Evolutionary conservation across 305 asterid species (phyloP).

Genomic region (Lippia alba): DNA sequence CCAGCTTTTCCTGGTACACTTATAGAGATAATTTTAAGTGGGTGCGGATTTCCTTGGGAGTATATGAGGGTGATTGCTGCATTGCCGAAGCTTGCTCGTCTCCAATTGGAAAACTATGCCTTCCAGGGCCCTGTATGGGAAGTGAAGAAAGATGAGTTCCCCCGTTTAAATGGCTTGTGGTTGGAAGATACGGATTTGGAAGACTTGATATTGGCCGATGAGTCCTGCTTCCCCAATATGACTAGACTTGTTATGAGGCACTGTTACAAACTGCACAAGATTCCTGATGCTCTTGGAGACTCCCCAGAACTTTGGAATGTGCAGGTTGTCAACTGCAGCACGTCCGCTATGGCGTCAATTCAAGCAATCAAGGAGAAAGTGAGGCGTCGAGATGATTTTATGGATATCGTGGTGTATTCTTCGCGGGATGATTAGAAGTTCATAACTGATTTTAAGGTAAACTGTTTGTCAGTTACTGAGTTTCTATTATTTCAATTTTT

Average conservation of each 20-base stretch:
- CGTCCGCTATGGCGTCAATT: background rate
- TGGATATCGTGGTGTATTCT: background rate
- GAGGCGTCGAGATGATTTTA: background rate
- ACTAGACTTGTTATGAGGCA: background rate
- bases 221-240: background rate
- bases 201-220: background rate
- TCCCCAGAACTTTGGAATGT: background rate
- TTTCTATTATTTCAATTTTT: too few relatives aligned
- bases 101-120: conserved; percentile 29
- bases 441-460: too few relatives aligned
- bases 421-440: background rate
- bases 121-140: conserved; percentile 24
- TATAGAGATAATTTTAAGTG: conserved; percentile 3
- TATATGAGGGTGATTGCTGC: background rate
- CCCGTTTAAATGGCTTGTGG: background rate
- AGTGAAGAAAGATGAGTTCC: background rate
- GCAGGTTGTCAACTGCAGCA: conserved; percentile 18
- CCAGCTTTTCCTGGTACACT: conserved; percentile 1
- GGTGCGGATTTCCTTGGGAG: conserved; percentile 23
- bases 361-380: background rate
- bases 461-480: too few relatives aligned
- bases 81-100: conserved; percentile 21
- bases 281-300: background rate
- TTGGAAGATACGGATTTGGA: conserved; percentile 15
- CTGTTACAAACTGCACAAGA: conserved; percentile 23